Base-by-base conservation (phyloP, 2,329 filamentous ascomycete species). In the Dendryphion nanum region DNA sequence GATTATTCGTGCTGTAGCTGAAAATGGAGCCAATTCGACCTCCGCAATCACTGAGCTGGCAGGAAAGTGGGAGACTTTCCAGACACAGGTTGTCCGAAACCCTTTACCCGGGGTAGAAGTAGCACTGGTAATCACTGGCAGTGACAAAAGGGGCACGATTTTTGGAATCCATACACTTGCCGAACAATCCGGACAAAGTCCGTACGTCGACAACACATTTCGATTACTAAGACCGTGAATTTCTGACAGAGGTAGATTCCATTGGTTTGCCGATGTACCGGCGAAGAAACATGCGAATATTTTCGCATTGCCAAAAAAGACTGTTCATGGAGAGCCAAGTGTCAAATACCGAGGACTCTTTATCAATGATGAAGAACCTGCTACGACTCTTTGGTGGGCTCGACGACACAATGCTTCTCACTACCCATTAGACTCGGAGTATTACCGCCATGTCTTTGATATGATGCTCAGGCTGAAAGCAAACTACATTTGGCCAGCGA, bases 371-470 rank as follows among this genome's bases (percentile, higher is more conserved):
- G 45, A 48, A 23, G 40, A 40, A 6, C 45, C 45, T 4, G 40
- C 43, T 2, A 12, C 39, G 6, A 46, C 43, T 10, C 19, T 19
- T n/a, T 48, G 45, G 45, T 47, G 44, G 44, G 32, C 41, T 13
- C 18, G 14, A 3, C 26, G 30, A 17, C 41, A 44, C 33, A 42
- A 42, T 14, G 30, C 31, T 8, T 37, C 30, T 4, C 33, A 41
- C 17, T 24, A 41, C 13, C 36, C 35, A 1, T 29, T 40, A 5
- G 37, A 49, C 21, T 29, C 41, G 3, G 37, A 40, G 13, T 49
- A 14, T 33, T 85, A 86, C 58, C 64, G 72, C 6, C 74, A 75
- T n/a, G 75, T 86, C n/a, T 85, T 83, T 42, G 83, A 87, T 64
- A 68, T 86, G 1, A 66, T 86, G 0, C 74, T 86, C 6, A 75